These are phyloP conservation scores for Sicyos baderoa DNA, from an alignment of 306 rosid genomes.

Conservation along the genomic window DNA sequence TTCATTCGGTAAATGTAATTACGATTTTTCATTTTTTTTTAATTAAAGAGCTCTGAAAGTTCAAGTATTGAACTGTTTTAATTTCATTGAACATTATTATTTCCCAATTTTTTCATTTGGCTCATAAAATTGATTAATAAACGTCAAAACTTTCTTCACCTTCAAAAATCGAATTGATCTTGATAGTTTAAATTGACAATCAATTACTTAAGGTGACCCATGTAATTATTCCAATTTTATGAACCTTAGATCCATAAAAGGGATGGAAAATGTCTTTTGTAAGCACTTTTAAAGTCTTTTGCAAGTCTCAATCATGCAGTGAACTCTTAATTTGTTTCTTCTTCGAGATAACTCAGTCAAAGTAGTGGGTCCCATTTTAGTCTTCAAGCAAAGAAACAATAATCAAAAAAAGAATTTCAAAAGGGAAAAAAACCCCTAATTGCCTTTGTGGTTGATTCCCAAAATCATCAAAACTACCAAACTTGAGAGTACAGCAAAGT, in stretches of 20 bases:
- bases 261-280: not conserved
- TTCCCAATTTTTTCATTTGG: not conserved
- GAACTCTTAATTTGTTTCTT: not conserved
- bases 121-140: too few species aligned
- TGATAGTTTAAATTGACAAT: not conserved
- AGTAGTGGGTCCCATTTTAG: not conserved
- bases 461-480: slow-evolving; percentile 10
- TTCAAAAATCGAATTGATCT: not conserved
- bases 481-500: slow-evolving; percentile 12
- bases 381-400: not conserved
- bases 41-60: too few species aligned
- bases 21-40: too few species aligned
- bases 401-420: not conserved
- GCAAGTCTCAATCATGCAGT: not conserved
- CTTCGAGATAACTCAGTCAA: not conserved
- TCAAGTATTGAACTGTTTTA: too few species aligned
- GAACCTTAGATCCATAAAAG: not conserved
- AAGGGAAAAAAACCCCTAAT: not conserved
- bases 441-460: not conserved
- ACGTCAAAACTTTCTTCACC: not conserved
- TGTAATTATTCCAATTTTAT: not conserved
- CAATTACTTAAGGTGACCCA: not conserved
- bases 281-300: not conserved
- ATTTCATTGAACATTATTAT: too few species aligned
- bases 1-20: too few species aligned